Evolutionary conservation across 208 protist species (phyloP).

Genomic region (Trypanosoma rangeli): DNA sequence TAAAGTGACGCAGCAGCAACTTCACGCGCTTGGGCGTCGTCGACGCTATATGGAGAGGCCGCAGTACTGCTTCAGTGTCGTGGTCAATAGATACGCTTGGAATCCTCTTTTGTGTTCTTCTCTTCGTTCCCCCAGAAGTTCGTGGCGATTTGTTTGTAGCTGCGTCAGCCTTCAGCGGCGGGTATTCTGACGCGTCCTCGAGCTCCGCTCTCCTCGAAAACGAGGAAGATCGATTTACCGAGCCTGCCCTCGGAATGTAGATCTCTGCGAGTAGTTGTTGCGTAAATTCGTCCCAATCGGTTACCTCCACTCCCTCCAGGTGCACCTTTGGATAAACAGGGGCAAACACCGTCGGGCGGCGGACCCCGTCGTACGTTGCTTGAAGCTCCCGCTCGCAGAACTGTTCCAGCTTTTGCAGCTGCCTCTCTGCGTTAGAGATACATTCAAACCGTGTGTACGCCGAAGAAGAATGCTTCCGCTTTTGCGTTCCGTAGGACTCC

Average conservation of each 20-base stretch:
- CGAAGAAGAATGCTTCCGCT: not conserved
- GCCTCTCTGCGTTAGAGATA: not conserved
- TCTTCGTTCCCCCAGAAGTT: not conserved
- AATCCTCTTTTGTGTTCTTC: not conserved
- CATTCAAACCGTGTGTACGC: not conserved
- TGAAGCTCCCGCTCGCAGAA: not conserved
- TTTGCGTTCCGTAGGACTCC: not conserved
- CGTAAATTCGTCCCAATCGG: constrained; percentile 24
- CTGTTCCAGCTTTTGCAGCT: not conserved
- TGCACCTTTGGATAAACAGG: constrained; percentile 7
- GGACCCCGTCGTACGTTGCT: not conserved
- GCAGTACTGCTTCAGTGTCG: not conserved
- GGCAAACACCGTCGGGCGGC: constrained; percentile 8
- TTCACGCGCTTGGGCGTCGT: constrained; percentile 12
- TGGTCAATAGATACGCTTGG: not conserved
- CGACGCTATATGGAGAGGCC: not conserved
- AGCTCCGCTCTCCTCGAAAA: not conserved
- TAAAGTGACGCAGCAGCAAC: constrained; percentile 47
- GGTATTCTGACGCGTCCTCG: not conserved
- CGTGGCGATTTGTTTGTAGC: not conserved
- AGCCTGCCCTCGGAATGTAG: not conserved
- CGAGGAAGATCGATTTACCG: too few species aligned
- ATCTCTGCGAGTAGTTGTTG: constrained; percentile 19
- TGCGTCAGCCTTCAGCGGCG: not conserved
- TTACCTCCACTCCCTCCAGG: constrained; percentile 7